These are phyloP conservation scores for Linderina pennispora DNA, from an alignment of 192 early-diverging fungal species.

Conservation along the genomic window DNA sequence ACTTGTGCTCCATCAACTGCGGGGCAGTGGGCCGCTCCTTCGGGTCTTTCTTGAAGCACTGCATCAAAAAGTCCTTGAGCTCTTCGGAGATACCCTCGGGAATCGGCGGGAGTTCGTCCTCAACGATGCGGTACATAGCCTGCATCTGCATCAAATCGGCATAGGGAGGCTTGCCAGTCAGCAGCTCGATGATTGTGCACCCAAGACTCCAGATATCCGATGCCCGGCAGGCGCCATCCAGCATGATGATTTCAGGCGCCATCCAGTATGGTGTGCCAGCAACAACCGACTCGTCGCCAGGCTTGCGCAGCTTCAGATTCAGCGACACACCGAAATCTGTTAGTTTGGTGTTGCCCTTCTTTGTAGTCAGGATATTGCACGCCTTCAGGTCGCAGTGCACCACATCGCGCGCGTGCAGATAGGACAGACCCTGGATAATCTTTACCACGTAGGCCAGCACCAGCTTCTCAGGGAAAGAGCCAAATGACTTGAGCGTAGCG, in stretches of 20 bases:
- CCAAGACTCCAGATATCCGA: slow-evolving; percentile 97
- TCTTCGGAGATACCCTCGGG: slow-evolving; percentile 75
- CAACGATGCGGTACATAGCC: slow-evolving; percentile 91
- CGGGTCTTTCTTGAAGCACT: slow-evolving; percentile 84
- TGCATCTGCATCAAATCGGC: slow-evolving; percentile 79
- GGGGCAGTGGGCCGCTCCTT: slow-evolving; percentile 63
- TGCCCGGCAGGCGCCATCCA: slow-evolving; percentile 77
- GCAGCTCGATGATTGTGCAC: slow-evolving; percentile 88
- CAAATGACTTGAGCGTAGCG: slow-evolving; percentile 82
- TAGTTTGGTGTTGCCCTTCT: slow-evolving; percentile 90
- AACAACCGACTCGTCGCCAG: slow-evolving; percentile 62
- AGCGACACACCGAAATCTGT: slow-evolving; percentile 95
- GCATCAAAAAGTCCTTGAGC: slow-evolving; percentile 71
- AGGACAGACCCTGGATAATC: slow-evolving; percentile 84
- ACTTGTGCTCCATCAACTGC: slow-evolving; percentile 67
- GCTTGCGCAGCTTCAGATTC: slow-evolving; percentile 67
- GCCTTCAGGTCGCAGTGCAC: slow-evolving; percentile 97
- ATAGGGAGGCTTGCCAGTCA: slow-evolving; percentile 93
- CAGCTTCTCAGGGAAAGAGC: slow-evolving; percentile 83
- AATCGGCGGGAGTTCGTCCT: slow-evolving; percentile 81
- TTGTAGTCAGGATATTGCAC: slow-evolving; percentile 95
- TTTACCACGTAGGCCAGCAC: slow-evolving; percentile 81
- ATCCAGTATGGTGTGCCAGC: slow-evolving; percentile 87
- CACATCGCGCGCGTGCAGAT: slow-evolving; percentile 81
- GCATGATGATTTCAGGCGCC: slow-evolving; percentile 89